Evolutionary conservation across 352 stramenopile species (phyloP), one percentile per base, ranked within the genome.

Genomic region (Pythium rishiriense): DNA sequence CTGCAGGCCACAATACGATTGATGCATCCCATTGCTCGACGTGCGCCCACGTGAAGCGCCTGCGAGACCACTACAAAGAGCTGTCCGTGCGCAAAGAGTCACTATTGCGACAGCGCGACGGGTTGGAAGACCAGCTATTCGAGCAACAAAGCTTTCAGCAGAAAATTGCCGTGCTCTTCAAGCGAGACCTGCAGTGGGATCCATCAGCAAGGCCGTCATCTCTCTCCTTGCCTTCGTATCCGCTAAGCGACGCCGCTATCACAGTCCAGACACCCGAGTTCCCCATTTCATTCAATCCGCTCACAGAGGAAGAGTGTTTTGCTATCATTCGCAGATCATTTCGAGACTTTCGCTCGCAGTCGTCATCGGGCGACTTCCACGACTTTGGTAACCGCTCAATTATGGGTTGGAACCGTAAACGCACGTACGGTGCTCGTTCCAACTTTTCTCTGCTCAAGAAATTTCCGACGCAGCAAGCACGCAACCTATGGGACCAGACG

Each of bases 321-420:
- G 42, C 9, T 0, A 66, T 75, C 9, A 68, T 70, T 15, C 51
- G 59, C 25, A n/a, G 2, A 0, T 41, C 63, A 21, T 55, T 72
- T 22, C 45, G 17, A 4, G 50, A 70, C 5, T 62, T 74, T 14
- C 53, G 52, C 19, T 79, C 72, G 14, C 72, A 68, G 46, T 48
- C 69, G 42, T 43, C 42, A 12, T 48, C 22, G 1, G 5, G 35
- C 0, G 62, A 26, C 15, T 76, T 79, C 48, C 45, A 35, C 3
- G 58, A 67, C 19, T 48, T 72, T 8, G 72, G 66, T 0, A 41
- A 47, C 5, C 47, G 24, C 0, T 33, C 59, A 0, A 57, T 79
- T 47, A 69, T 79, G 55, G 72, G 69, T 55, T 79, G 72, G 72
- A 73, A 65, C 31, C 72, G 72, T 51, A 75, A 70, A 52, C 69